Evolutionary conservation across 805 yeast species (phyloP).

Genomic region (Schwanniomyces polymorphus): DNA sequence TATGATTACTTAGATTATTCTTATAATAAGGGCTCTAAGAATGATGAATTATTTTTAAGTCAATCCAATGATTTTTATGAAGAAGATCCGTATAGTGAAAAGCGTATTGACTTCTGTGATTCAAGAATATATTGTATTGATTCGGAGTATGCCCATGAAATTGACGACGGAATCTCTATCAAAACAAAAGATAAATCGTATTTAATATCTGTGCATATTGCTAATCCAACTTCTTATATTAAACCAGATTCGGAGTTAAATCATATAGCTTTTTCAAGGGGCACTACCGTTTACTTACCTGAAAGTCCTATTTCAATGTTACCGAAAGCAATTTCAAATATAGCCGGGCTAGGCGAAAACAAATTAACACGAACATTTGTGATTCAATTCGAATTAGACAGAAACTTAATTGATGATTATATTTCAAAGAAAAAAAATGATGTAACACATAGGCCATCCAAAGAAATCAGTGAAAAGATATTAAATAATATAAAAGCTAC

Average conservation of each 20-base stretch:
- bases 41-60: not conserved
- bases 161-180: conserved; percentile 90
- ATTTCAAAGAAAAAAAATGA: conserved; percentile 8
- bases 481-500: conserved; percentile 14
- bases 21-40: not conserved
- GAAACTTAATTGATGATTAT: conserved; percentile 16
- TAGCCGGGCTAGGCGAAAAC: conserved; percentile 53
- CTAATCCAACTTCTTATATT: conserved; percentile 79
- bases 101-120: conserved; percentile 43
- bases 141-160: conserved; percentile 75
- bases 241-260: conserved; percentile 41
- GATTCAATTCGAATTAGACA: conserved; percentile 28
- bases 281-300: conserved; percentile 73
- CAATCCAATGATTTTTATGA: conserved; percentile 19
- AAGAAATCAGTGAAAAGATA: conserved; percentile 8
- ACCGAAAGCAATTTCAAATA: conserved; percentile 53
- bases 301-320: conserved; percentile 67
- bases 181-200: conserved; percentile 27
- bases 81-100: conserved; percentile 26
- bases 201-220: conserved; percentile 70
- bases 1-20: conserved; percentile 27
- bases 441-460: conserved; percentile 4
- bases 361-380: conserved; percentile 43
- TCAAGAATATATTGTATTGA: conserved; percentile 81
- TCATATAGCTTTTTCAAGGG: conserved; percentile 58